These are phyloP conservation scores for Simplicillium sp. DNA, from an alignment of 2,329 filamentous ascomycete species.

Conservation along the genomic window DNA sequence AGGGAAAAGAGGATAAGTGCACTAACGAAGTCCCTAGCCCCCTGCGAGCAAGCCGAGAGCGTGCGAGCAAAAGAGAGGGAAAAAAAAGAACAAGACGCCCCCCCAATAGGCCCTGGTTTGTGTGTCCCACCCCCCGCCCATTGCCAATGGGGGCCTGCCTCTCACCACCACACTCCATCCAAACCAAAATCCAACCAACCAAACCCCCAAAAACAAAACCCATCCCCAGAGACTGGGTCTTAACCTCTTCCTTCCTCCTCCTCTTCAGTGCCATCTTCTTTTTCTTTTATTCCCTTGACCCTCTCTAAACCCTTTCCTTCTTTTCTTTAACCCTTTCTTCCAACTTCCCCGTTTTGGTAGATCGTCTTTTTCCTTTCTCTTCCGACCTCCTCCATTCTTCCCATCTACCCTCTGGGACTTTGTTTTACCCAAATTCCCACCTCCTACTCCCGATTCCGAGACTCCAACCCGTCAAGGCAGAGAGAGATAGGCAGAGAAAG, in stretches of 20 bases:
- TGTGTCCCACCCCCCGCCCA: too few relatives aligned
- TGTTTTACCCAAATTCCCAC: background rate
- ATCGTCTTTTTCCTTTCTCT: background rate
- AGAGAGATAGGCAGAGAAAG: too few relatives aligned
- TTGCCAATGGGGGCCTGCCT: too few relatives aligned
- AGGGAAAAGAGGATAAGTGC: background rate
- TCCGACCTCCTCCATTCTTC: background rate
- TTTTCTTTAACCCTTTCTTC: background rate
- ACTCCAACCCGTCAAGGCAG: too few relatives aligned
- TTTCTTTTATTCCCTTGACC: background rate
- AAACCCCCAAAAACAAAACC: too few relatives aligned
- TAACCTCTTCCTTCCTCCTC: background rate
- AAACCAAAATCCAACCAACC: too few relatives aligned
- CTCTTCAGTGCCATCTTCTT: conserved; percentile 1
- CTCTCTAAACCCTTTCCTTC: background rate
- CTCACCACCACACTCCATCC: too few relatives aligned
- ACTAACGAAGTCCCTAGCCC: background rate
- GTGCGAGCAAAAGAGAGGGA: conserved; percentile 1
- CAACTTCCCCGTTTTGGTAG: background rate
- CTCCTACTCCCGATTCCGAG: too few relatives aligned
- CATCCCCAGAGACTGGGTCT: too few relatives aligned
- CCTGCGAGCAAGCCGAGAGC: too few relatives aligned
- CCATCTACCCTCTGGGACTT: background rate
- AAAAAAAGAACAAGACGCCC: conserved; percentile 3
- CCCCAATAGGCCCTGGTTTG: background rate